Conservation (phyloP, 352 stramenopile species). For the Globisporangium abappressorium region DNA sequence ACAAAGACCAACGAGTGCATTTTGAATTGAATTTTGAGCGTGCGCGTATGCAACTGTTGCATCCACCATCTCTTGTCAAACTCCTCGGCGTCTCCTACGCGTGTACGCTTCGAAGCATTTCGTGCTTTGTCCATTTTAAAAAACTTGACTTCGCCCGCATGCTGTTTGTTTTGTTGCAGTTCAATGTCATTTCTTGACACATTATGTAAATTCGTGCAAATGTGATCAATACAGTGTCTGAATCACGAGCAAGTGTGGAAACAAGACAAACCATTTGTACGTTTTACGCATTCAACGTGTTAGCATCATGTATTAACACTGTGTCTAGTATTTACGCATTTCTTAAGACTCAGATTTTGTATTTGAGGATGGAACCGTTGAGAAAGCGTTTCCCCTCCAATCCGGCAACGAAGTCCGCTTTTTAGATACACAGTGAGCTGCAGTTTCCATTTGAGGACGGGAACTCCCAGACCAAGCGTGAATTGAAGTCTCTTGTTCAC, state of each 20-base stretch:
- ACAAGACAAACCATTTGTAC: too few relatives aligned
- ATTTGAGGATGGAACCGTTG: background rate
- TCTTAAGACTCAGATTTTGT: background rate
- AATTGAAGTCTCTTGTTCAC: slow-evolving; percentile 2
- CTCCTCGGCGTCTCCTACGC: background rate
- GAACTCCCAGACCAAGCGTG: background rate
- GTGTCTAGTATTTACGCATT: background rate
- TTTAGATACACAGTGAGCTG: background rate
- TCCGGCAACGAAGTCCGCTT: background rate
- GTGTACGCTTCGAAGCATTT: background rate
- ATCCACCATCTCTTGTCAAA: background rate
- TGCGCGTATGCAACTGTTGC: background rate
- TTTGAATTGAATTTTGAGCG: background rate
- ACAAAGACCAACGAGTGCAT: background rate
- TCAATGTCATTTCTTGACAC: background rate
- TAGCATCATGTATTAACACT: background rate
- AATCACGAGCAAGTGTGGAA: too few relatives aligned
- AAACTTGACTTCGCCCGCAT: background rate
- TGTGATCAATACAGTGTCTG: background rate
- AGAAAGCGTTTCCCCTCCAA: background rate
- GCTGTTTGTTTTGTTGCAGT: background rate
- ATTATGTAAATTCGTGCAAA: background rate
- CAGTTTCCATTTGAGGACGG: background rate
- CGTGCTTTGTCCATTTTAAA: background rate
- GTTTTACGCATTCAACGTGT: too few relatives aligned